Percentiles rank a stretch among this genome's conserved stretches.
Conservation (phyloP, 352 stramenopile species). For the Globisporangium megalacanthum region DNA sequence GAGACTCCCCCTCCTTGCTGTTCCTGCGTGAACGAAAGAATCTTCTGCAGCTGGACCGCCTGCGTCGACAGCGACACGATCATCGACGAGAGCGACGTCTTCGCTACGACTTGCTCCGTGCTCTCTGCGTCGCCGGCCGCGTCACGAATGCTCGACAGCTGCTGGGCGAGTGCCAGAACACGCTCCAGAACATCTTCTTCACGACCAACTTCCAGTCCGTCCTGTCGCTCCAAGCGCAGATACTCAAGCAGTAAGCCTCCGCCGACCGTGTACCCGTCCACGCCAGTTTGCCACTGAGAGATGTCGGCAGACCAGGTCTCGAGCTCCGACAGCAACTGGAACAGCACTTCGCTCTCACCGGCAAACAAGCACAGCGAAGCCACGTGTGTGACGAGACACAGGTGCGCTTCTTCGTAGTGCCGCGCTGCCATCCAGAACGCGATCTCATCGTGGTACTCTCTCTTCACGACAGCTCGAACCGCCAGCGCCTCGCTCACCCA, state of each 20-base stretch:
- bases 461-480: conserved; percentile 38
- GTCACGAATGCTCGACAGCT: conserved; percentile 35
- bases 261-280: conserved; percentile 39
- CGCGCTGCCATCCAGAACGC: conserved; percentile 64
- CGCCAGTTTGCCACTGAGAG: conserved; percentile 55
- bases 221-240: conserved; percentile 54
- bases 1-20: conserved; percentile 18
- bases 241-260: conserved; percentile 69
- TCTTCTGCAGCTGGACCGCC: conserved; percentile 41
- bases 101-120: conserved; percentile 26
- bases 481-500: conserved; percentile 72
- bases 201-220: conserved; percentile 41
- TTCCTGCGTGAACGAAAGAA: conserved; percentile 44
- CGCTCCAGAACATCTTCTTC: conserved; percentile 59
- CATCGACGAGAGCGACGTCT: conserved; percentile 60
- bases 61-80: conserved; percentile 51
- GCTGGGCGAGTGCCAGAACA: conserved; percentile 48
- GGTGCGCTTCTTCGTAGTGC: conserved; percentile 58
- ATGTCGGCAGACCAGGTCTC: conserved; percentile 50
- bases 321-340: conserved; percentile 48
- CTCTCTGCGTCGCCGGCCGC: conserved; percentile 11
- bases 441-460: conserved; percentile 58
- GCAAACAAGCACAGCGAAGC: conserved; percentile 56
- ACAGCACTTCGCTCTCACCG: conserved; percentile 49
- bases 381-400: conserved; percentile 50